Base-by-base conservation (phyloP, 1,284 basidiomycete species). In the Cryptococcus sp. region DNA sequence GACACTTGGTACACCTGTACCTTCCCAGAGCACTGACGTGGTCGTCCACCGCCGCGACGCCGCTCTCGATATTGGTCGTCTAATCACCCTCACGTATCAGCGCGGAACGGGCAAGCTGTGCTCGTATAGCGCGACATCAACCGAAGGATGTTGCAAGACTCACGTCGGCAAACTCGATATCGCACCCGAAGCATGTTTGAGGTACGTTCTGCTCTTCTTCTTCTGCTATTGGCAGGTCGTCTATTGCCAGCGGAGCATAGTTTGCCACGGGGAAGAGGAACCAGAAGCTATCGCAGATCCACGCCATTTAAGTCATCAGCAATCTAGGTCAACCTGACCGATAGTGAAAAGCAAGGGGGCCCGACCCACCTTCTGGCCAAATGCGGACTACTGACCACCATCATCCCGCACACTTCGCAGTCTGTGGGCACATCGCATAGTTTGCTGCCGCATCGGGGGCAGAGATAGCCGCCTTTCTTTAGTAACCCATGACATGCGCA, bases 391-490 rank as follows among this genome's bases (percentile, higher is more conserved):
- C 91, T 94, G 63, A 99, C 95, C 63, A 99, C 91, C 86, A 98
- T 97, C 64, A 99, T 82, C 2, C 93, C 92, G 72, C 95, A 99
- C 30, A 98, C 88, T 69, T 95, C 90, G 74, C 95, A 99, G 75
- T 99, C 96, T 6, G 95, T 99, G 41, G 95, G 95, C 2, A 98
- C 93, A 71, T 99, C 94, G 82, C 95, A 99, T 40, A 98, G 84
- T 81, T 95, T 93, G 53, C 89, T 86, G 43, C 86, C 84, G 74
- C 95, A 99, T 25, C 95, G 85, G 3, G 95, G 96, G 76, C 95
- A 99, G 16, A 96, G 82, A 79, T 95, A 99, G 5, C 95, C 96
- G 62, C 89, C 88, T 67, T 86, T 87, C 77, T 89, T 90, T 70
- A 97, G 82, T 62, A 92, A 86, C 3, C 90, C 90, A 76, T 99